Conservation (phyloP, 805 yeast species). For the Tetrapisispora nanseiensis region DNA sequence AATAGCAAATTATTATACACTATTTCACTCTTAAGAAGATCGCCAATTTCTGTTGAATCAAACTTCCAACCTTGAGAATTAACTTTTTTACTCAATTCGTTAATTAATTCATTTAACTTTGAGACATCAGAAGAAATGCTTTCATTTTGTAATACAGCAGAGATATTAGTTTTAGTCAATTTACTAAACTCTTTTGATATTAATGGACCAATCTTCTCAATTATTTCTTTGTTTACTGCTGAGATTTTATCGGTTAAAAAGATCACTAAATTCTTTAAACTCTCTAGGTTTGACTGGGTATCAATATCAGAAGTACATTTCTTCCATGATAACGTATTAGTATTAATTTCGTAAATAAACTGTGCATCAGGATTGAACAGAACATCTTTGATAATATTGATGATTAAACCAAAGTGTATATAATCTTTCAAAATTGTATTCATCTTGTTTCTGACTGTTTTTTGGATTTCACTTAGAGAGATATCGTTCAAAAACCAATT, state of each 20-base stretch:
- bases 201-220: constrained; percentile 11
- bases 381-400: constrained; percentile 10
- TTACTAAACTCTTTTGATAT: constrained; percentile 19
- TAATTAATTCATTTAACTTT: constrained; percentile 8
- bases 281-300: constrained; percentile 3
- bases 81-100: constrained; percentile 6
- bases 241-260: constrained; percentile 4
- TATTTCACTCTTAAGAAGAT: constrained; percentile 16
- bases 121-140: constrained; percentile 4
- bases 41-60: constrained; percentile 10
- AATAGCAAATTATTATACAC: constrained; percentile 17
- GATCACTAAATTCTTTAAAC: constrained; percentile 6
- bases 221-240: background rate
- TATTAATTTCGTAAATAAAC: constrained; percentile 4
- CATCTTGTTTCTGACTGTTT: constrained; percentile 13
- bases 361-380: constrained; percentile 12
- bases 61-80: constrained; percentile 10
- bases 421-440: constrained; percentile 10
- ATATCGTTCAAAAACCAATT: constrained; percentile 22
- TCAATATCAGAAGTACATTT: background rate
- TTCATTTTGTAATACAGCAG: constrained; percentile 8
- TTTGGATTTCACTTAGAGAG: constrained; percentile 15
- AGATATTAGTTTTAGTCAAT: constrained; percentile 17
- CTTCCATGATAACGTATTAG: constrained; percentile 1
- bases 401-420: constrained; percentile 9